Conservation (phyloP, 176 grass and related monocot species). For the Oryza australiensis region DNA sequence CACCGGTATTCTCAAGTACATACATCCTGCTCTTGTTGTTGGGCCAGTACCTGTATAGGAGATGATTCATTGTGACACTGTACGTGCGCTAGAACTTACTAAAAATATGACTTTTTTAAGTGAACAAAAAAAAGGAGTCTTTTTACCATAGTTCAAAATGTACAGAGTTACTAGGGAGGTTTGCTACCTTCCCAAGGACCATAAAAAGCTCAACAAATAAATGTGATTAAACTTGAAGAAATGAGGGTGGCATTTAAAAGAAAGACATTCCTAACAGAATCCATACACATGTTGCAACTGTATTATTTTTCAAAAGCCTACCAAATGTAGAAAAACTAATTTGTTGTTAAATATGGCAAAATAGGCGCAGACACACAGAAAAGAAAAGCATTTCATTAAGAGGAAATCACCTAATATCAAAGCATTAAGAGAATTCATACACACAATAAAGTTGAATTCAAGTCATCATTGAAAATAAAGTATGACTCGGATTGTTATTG, state of each 20-base stretch:
- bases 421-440: too few species aligned
- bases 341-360: neutral
- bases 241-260: neutral
- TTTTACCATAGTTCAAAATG: neutral
- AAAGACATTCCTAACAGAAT: neutral
- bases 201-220: neutral
- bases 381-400: neutral
- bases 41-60: slow-evolving; percentile 75
- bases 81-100: slow-evolving; percentile 19
- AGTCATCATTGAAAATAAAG: neutral
- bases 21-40: slow-evolving; percentile 99
- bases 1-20: slow-evolving; percentile 92
- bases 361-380: neutral
- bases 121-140: neutral
- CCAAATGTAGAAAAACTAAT: neutral
- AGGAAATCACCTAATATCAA: neutral
- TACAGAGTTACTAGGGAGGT: neutral
- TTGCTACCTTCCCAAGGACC: neutral
- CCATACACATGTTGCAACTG: neutral
- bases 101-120: neutral
- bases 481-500: slow-evolving; percentile 2
- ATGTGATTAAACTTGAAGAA: neutral
- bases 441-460: neutral
- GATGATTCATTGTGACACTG: slow-evolving; percentile 25
- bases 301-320: neutral